Base-by-base conservation (phyloP, 2,329 filamentous ascomycete genomes). In the Apiospora phragmitis region DNA sequence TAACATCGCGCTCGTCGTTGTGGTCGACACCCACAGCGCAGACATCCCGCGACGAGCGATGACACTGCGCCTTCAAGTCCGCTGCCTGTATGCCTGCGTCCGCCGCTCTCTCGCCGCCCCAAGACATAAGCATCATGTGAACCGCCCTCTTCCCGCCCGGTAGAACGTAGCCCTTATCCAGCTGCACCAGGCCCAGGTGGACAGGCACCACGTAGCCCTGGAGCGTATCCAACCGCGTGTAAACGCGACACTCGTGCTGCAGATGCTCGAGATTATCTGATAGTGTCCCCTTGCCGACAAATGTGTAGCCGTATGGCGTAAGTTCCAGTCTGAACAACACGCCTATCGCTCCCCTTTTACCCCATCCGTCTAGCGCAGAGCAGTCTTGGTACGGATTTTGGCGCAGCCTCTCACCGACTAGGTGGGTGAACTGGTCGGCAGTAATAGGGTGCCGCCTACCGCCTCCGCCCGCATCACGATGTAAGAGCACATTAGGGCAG, bases 71-170 rank as follows among this genome's bases (percentile, higher is more conserved):
- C 55, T 66, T 43, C 69, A 69, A 62, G 41, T 70, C 67, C 21
- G 42, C 35, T n/a, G 69, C 11, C 43, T 43, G 45, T 18, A 41
- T 29, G 32, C 51, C n/a, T 62, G 42, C 65, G 66, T 69, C 45
- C 68, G n/a, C 41, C 42, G 42, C 32, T 67, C 38, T 68, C 65
- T 74, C 72, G 32, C 76, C 74, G 8, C 32, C 73, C 75, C 75
- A 77, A 38, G 74, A 74, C 74, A 77, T 75, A n/a, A 77, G 71
- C 74, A 77, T 72, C 73, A 62, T 62, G 55, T 62, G 55, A 32
- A 62, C 55, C 26, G 11, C 55, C 26, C 26, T 62, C 55, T 2
- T 69, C n/a, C 68, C 71, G 35, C 72, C 74, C 29, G 73, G 70
- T 38, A 77, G 59, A 21, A 73, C 26, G 69, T 75, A 74, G 35